Conservation (phyloP, 176 grass and related monocot species). For the Alopecurus myosuroides region DNA sequence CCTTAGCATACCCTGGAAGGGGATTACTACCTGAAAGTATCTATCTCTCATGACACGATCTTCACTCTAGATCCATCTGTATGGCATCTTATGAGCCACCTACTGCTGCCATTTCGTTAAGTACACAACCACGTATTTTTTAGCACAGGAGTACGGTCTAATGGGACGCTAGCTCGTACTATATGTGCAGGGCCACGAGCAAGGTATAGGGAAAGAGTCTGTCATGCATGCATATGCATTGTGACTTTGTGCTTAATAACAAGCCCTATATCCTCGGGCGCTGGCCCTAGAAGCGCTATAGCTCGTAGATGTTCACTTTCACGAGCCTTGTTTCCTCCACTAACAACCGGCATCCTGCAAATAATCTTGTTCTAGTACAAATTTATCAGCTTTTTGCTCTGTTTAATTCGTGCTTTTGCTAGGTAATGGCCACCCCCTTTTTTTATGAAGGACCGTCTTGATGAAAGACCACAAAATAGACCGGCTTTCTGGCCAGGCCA, state of each 20-base stretch:
- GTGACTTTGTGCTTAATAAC: conserved; percentile 32
- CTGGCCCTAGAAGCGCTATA: conserved; percentile 17
- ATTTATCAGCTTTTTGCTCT: conserved; percentile 32
- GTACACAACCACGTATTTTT: conserved; percentile 7
- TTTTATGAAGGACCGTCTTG: background rate
- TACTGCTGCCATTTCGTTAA: conserved; percentile 17
- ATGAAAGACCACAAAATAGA: conserved; percentile 9
- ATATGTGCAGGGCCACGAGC: conserved; percentile 22
- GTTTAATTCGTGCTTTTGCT: background rate
- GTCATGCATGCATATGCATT: conserved; percentile 4
- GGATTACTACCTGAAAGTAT: background rate
- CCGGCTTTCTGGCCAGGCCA: background rate
- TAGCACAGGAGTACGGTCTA: conserved; percentile 40
- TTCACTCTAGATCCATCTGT: background rate
- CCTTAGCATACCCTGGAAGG: background rate
- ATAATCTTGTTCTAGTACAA: conserved; percentile 10
- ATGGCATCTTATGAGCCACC: conserved; percentile 31
- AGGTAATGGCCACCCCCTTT: background rate
- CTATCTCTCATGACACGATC: background rate
- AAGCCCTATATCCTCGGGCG: conserved; percentile 22
- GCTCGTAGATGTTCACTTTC: conserved; percentile 30
- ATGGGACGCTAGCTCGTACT: conserved; percentile 33
- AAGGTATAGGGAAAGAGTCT: conserved; percentile 44
- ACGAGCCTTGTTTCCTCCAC: conserved; percentile 36
- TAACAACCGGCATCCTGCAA: conserved; percentile 11